Evolutionary conservation across 768 basidiomycete genomes (phyloP).

Genomic region (Lentinus brumalis): DNA sequence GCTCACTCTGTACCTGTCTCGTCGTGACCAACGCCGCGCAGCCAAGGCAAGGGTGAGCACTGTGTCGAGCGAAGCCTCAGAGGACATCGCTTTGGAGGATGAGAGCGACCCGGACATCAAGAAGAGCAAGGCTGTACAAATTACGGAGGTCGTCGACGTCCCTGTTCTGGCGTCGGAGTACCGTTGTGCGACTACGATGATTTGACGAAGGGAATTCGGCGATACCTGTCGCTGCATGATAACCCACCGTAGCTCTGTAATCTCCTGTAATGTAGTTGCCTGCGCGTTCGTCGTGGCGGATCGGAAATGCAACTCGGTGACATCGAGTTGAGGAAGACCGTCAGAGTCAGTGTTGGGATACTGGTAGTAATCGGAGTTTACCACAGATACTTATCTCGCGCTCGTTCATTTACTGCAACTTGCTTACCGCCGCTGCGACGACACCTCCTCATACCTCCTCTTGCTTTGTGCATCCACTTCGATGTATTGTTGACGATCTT

Average conservation of each 20-base stretch:
- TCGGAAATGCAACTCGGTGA: too few relatives aligned
- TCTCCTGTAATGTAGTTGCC: too few relatives aligned
- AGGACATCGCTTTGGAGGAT: constrained; percentile 12
- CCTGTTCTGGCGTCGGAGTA: background rate
- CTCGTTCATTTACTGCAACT: too few relatives aligned
- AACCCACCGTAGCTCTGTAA: too few relatives aligned
- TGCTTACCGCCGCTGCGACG: too few relatives aligned
- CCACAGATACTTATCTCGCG: too few relatives aligned
- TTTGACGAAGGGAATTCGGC: background rate
- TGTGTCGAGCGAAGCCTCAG: constrained; percentile 10
- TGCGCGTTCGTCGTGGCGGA: too few relatives aligned
- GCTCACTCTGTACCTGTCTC: constrained; percentile 26
- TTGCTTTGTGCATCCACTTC: background rate
- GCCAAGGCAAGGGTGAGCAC: constrained; percentile 2
- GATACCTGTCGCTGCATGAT: too few relatives aligned
- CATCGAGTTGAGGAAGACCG: too few relatives aligned
- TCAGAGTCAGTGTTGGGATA: too few relatives aligned
- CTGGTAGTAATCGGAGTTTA: too few relatives aligned
- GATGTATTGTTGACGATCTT: background rate
- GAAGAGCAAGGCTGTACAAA: background rate
- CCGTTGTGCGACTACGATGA: background rate
- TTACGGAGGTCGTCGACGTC: background rate
- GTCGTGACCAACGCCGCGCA: constrained; percentile 30
- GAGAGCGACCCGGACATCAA: constrained; percentile 5
- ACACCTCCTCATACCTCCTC: background rate